Evolutionary conservation across 129 eudicot species (phyloP), one percentile per base, ranked within the genome.

Genomic region (Artemisia argyi): DNA sequence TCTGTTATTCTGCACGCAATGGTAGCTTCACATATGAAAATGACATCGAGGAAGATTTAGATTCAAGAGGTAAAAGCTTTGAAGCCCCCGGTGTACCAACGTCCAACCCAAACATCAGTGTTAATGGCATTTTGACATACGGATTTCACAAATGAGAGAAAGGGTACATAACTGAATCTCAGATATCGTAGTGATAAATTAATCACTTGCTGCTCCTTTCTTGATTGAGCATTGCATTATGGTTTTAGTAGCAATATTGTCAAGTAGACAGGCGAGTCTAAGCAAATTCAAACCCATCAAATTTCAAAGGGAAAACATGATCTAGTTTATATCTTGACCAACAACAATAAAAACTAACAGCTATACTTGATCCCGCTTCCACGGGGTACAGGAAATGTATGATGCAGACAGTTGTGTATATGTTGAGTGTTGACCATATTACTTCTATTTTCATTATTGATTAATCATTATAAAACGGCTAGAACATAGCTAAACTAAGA

Each of bases 71-170:
- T 66, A 26, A 84, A 79, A 76, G 73, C 71, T 15, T 47, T 85
- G 83, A 91, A 92, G 71, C 96, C 96, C 14, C 61, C 89, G 44
- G 70, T 92, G 59, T 73, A 71, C 76, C 82, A 87, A 50, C 86
- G 76, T 53, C 10, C 68, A 32, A 73, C 73, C 76, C 87, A 82
- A 53, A 28, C 91, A 76, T 81, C 86, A 35, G 90, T 77, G 15
- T 61, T 50, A 89, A n/a, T 77, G 87, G 82, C 10, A 61, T 66
- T 76, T 85, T 39, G 95, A 87, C 56, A 69, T 87, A 35, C 85
- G 91, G 95, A 83, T 88, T 79, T 74, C 89, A 44, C 81, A 91
- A 28, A 89, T 89, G 78, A 78, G 98, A 76, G 85, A 89, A 76
- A 92, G 85, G 98, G 98, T 89, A 81, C 7, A 8, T 39, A 2